Evolutionary conservation across 148 eudicot genomes (phyloP).

Genomic region (Bassia scoparia): DNA sequence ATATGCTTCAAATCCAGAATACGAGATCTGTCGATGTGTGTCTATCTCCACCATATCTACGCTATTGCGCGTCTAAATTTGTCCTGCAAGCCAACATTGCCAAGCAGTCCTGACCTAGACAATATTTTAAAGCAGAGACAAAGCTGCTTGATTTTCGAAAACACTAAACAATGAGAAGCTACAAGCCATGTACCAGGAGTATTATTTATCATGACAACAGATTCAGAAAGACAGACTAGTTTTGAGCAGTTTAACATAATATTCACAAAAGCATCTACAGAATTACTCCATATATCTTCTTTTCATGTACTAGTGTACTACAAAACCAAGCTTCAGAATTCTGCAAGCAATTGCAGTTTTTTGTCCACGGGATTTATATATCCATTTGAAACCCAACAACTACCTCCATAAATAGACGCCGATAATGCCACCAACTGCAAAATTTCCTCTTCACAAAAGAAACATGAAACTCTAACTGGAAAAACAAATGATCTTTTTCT

Average conservation of each 20-base stretch:
- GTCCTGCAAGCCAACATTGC: too few relatives aligned
- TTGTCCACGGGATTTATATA: conserved; percentile 1
- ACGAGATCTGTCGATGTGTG: too few relatives aligned
- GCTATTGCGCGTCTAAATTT: too few relatives aligned
- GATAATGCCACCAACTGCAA: conserved; percentile 14
- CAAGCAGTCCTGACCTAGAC: too few relatives aligned
- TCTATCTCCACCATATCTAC: too few relatives aligned
- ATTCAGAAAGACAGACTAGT: neutral
- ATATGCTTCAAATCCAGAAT: too few relatives aligned
- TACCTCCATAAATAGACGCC: conserved; percentile 7
- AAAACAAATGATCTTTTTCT: conserved; percentile 5
- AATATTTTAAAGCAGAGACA: neutral
- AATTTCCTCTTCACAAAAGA: neutral
- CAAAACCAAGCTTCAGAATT: conserved; percentile 2
- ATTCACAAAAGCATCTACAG: conserved; percentile 2
- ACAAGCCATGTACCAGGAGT: neutral
- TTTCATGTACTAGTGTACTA: neutral
- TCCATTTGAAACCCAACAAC: neutral
- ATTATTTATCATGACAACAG: conserved; percentile 14
- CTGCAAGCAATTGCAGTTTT: conserved; percentile 19
- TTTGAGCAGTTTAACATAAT: conserved; percentile 2
- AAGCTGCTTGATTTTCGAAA: neutral
- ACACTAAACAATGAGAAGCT: neutral
- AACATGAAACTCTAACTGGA: conserved; percentile 5
- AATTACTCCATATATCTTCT: neutral